Evolutionary conservation across 192 early-diverging fungal species (phyloP).

Genomic region (Backusella tarrabulga): DNA sequence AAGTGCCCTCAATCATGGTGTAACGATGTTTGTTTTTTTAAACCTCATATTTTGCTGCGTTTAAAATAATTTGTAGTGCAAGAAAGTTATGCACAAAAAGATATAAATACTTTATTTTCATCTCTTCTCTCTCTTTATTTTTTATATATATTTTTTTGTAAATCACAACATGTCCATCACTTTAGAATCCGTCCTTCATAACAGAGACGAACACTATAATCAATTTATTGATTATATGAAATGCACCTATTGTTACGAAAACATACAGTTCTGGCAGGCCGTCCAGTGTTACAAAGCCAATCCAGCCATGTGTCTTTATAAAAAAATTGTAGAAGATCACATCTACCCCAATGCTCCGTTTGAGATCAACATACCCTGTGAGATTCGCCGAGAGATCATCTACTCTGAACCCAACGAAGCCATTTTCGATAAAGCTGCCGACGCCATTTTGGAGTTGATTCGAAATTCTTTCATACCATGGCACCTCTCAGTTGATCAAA

Average conservation of each 20-base stretch:
- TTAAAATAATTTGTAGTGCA: background rate
- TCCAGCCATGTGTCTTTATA: slow-evolving; percentile 11
- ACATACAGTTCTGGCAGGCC: slow-evolving; percentile 39
- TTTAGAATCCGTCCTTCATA: slow-evolving; percentile 16
- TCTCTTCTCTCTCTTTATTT: background rate
- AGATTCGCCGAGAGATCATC: slow-evolving; percentile 23
- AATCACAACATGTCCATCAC: background rate
- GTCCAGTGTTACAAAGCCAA: slow-evolving; percentile 32
- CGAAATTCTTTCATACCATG: slow-evolving; percentile 21
- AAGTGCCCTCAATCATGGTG: background rate
- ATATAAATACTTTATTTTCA: background rate
- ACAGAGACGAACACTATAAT: slow-evolving; percentile 1
- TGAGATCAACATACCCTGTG: slow-evolving; percentile 35
- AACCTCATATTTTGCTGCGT: background rate
- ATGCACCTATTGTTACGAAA: slow-evolving; percentile 34
- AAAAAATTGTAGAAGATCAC: background rate
- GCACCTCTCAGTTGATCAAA: slow-evolving; percentile 7
- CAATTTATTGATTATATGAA: slow-evolving; percentile 5
- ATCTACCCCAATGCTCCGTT: slow-evolving; percentile 25
- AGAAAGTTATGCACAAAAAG: slow-evolving; percentile 3
- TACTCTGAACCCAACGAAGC: slow-evolving; percentile 30
- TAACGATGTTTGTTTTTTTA: background rate
- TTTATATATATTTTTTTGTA: background rate
- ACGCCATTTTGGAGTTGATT: slow-evolving; percentile 30
- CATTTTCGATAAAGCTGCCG: slow-evolving; percentile 16